Evolutionary conservation across 164 flowering plant species (phyloP).

Genomic region (Magnolia officinalis): DNA sequence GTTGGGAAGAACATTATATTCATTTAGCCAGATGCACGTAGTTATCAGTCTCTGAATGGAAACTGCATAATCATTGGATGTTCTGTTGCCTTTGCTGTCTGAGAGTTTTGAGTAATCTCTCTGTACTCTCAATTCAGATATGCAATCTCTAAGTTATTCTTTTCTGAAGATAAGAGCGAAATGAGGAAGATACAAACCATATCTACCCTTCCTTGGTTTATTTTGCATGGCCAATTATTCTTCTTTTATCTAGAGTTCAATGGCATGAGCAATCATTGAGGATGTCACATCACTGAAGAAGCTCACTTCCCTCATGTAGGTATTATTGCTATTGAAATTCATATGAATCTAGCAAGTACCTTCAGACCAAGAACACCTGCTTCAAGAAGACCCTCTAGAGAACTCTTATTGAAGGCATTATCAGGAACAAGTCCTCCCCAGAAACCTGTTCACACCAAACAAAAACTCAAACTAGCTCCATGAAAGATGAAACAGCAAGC

Average conservation of each 20-base stretch:
- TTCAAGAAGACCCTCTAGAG: conserved; percentile 63
- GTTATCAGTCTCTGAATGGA: background rate
- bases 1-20: background rate
- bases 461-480: background rate
- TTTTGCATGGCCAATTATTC: no score
- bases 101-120: background rate
- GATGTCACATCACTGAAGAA: background rate
- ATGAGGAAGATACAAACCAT: no score
- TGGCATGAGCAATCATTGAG: background rate
- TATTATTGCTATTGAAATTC: background rate
- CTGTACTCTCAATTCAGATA: no score
- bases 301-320: background rate
- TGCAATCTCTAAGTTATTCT: no score
- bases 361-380: conserved; percentile 96
- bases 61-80: background rate
- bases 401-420: conserved; percentile 75
- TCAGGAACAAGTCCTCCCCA: conserved; percentile 99
- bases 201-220: no score
- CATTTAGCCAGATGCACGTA: background rate
- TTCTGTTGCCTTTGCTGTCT: background rate
- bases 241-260: no score
- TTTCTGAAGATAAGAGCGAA: no score
- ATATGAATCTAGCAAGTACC: conserved; percentile 32
- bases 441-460: conserved; percentile 55
- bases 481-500: background rate